Base-by-base conservation (phyloP, 1,284 basidiomycete genomes). In the Apiotrichum laibachii region DNA sequence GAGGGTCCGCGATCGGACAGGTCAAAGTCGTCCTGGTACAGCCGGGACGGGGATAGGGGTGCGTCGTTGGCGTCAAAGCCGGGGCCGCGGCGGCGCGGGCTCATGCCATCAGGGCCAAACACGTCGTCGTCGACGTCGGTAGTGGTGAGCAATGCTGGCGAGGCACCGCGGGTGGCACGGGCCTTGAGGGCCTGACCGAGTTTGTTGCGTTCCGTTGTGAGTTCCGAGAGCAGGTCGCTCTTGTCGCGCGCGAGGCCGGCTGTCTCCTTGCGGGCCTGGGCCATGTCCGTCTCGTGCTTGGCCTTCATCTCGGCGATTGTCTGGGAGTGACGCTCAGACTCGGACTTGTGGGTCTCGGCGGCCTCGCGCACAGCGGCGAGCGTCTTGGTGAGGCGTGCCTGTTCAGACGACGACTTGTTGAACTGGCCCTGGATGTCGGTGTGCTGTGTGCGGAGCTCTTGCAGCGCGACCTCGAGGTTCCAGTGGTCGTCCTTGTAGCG, bases 401-500 rank as follows among this genome's bases (percentile, higher is more conserved):
- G 86, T 68, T 98, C 95, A 43, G 84, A 80, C 70, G 95, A 90
- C 18, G 89, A 81, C 57, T 90, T 88, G 65, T 84, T 83, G 13
- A 84, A 79, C 26, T 85, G 81, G 10, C 84, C 77, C 63, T 90
- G 87, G 1, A 86, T 83, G 53, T 89, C 86, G 43, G 83, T 73
- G 43, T 90, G 82, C 66, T 89, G 85, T 0, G 85, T 80, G 44
- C 88, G 86, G 26, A 95, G 82, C 64, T 97, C 92, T 75, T 99
- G 94, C 34, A 93, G 82, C 22, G 85, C 85, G 50, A 97, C 90
- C 80, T 98, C 93, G 64, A 98, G 87, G 73, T 97, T 94, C 95
- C 95, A 98, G 76, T 96, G 97, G 80, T 95, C 92, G 77, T 97
- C 92, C 80, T 93, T 94, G 85, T 87, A 94, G 61, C 91, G 90